Evolutionary conservation across 768 basidiomycete species (phyloP).

Genomic region (Rhizopogon sp.): DNA sequence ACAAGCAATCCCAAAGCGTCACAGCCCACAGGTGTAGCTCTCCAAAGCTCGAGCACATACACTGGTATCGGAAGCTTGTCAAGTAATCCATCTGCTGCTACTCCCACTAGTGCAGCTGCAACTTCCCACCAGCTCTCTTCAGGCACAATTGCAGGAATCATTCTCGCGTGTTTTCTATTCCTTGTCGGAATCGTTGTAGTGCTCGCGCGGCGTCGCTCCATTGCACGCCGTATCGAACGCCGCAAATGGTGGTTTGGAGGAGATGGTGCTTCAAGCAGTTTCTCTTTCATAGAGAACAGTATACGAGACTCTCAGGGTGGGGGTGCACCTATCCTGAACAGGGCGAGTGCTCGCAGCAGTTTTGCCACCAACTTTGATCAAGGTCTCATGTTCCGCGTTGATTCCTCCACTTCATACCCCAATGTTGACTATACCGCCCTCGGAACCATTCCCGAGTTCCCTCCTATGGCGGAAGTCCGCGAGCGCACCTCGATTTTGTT

Average conservation of each 20-base stretch:
- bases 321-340: slow-evolving; percentile 14
- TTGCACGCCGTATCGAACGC: slow-evolving; percentile 36
- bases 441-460: slow-evolving; percentile 32
- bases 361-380: slow-evolving; percentile 61
- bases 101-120: slow-evolving; percentile 2
- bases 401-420: slow-evolving; percentile 16
- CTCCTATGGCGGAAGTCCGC: slow-evolving; percentile 54
- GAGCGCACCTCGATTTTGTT: slow-evolving; percentile 24
- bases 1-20: not conserved
- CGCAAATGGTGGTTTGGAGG: slow-evolving; percentile 44
- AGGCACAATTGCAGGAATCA: slow-evolving; percentile 46
- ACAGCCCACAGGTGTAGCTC: not conserved
- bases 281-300: slow-evolving; percentile 7
- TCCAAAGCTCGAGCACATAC: slow-evolving; percentile 6
- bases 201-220: slow-evolving; percentile 42
- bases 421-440: slow-evolving; percentile 4
- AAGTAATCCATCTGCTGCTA: slow-evolving; percentile 11
- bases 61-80: slow-evolving; percentile 10
- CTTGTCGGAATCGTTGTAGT: slow-evolving; percentile 34
- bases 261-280: slow-evolving; percentile 3
- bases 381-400: slow-evolving; percentile 20
- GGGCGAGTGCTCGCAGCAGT: slow-evolving; percentile 46
- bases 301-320: slow-evolving; percentile 10
- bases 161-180: slow-evolving; percentile 23
- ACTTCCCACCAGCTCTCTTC: slow-evolving; percentile 29